Percentiles rank a stretch among this genome's conserved stretches.
Conservation (phyloP, 2,329 filamentous ascomycete species). For the Aspergillus aculeatus region DNA sequence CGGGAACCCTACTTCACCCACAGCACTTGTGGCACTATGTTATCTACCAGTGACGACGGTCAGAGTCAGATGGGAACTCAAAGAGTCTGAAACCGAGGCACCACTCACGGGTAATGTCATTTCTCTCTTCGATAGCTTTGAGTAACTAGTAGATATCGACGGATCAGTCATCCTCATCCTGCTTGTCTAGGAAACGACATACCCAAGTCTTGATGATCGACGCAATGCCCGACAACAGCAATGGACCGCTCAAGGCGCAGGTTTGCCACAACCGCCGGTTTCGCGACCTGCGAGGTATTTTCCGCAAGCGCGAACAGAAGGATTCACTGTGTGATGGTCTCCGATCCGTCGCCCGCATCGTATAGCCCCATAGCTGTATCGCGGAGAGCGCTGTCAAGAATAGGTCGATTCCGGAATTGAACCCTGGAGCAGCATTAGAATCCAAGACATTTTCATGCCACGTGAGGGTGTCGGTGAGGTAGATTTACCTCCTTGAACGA, state of each 20-base stretch:
- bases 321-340: slow-evolving; percentile 21
- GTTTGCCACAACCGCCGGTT: slow-evolving; percentile 39
- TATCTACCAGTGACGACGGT: slow-evolving; percentile 17
- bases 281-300: slow-evolving; percentile 28
- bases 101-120: slow-evolving; percentile 32
- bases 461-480: neutral
- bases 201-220: slow-evolving; percentile 41
- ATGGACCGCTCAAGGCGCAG: slow-evolving; percentile 31
- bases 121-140: slow-evolving; percentile 33
- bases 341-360: slow-evolving; percentile 28
- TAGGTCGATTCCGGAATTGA: slow-evolving; percentile 37
- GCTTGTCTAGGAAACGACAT: neutral
- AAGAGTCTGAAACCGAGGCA: too few relatives aligned
- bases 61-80: too few relatives aligned
- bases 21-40: slow-evolving; percentile 36
- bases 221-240: slow-evolving; percentile 36
- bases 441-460: neutral
- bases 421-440: slow-evolving; percentile 19
- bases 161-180: neutral
- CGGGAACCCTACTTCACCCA: slow-evolving; percentile 37
- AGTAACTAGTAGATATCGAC: slow-evolving; percentile 26
- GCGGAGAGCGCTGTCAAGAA: slow-evolving; percentile 32
- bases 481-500: slow-evolving; percentile 34
- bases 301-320: slow-evolving; percentile 29
- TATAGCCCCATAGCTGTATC: slow-evolving; percentile 39